Evolutionary conservation across 202 grass and related monocot genomes (phyloP).

Genomic region (Schoenoplectus triqueter): DNA sequence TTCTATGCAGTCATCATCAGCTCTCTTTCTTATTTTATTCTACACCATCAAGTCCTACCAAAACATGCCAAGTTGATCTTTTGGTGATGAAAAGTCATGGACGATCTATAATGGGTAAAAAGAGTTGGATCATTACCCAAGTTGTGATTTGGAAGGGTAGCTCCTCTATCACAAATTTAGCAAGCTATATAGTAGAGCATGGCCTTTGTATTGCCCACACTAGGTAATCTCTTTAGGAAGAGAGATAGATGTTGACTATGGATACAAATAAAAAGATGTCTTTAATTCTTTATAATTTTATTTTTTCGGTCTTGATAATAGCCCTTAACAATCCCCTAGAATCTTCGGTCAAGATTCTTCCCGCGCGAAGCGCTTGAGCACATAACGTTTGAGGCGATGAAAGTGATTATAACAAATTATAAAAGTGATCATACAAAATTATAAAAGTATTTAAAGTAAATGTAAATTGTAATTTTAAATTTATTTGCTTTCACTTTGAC

Average conservation of each 20-base stretch:
- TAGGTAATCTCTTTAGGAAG: slow-evolving; percentile 35
- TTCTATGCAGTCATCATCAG: slow-evolving; percentile 29
- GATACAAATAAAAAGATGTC: neutral
- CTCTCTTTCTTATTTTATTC: neutral
- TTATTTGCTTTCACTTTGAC: too few species aligned
- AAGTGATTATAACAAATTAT: too few species aligned
- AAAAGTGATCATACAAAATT: too few species aligned
- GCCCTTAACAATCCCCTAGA: too few species aligned
- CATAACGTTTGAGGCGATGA: too few species aligned
- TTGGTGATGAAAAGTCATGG: slow-evolving; percentile 29
- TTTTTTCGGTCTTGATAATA: too few species aligned
- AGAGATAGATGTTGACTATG: slow-evolving; percentile 31
- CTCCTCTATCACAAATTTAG: slow-evolving; percentile 32
- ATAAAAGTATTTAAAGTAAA: too few species aligned
- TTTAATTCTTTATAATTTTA: neutral
- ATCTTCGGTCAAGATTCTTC: too few species aligned
- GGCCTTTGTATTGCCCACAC: slow-evolving; percentile 31
- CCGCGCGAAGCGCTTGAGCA: too few species aligned
- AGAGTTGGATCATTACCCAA: slow-evolving; percentile 20
- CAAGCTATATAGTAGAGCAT: slow-evolving; percentile 39
- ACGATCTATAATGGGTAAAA: slow-evolving; percentile 31
- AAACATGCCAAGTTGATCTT: slow-evolving; percentile 23
- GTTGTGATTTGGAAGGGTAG: neutral
- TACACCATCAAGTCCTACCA: slow-evolving; percentile 16
- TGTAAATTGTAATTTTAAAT: too few species aligned